phyloP scores from a whole-genome alignment of 352 stramenopile species.

The Phytophthora pisi region DNA sequence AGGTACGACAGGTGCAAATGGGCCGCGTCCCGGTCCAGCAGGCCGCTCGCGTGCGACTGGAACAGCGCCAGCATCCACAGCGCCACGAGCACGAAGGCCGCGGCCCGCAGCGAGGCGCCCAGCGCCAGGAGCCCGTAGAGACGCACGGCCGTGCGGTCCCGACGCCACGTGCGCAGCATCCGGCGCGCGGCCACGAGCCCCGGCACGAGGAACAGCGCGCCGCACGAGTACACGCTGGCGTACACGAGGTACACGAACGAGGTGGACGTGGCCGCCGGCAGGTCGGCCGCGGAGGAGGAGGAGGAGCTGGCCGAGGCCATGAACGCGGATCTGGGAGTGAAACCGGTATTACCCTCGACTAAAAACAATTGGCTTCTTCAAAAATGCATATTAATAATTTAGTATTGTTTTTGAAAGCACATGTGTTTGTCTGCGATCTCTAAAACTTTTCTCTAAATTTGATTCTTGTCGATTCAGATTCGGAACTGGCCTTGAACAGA shows the following conservation, averaged over 20 bases:
- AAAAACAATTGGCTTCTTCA: too few species aligned
- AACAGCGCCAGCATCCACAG: conserved; percentile 62
- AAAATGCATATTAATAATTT: too few species aligned
- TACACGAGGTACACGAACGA: conserved; percentile 55
- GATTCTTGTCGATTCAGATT: too few species aligned
- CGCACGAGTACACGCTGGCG: conserved; percentile 58
- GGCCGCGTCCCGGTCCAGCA: conserved; percentile 44
- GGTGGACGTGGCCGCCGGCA: conserved; percentile 25
- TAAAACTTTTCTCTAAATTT: too few species aligned
- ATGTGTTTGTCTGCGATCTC: too few species aligned
- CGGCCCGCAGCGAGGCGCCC: conserved; percentile 46
- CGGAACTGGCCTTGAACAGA: too few species aligned
- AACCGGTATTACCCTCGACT: too few species aligned
- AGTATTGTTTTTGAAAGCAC: too few species aligned
- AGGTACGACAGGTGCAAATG: conserved; percentile 66
- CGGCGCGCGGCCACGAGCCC: conserved; percentile 41
- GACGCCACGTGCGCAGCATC: conserved; percentile 44
- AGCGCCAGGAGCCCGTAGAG: conserved; percentile 63
- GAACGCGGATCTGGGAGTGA: too few species aligned
- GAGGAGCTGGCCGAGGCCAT: not conserved
- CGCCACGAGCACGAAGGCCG: conserved; percentile 55
- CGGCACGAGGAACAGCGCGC: conserved; percentile 53
- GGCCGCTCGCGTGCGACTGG: conserved; percentile 29
- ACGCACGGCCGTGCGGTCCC: conserved; percentile 56
- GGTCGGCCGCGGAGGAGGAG: not conserved